Percentiles rank a stretch among this genome's conserved stretches.
Conservation (phyloP, 106 monocot species). For the Agapanthus africanus region DNA sequence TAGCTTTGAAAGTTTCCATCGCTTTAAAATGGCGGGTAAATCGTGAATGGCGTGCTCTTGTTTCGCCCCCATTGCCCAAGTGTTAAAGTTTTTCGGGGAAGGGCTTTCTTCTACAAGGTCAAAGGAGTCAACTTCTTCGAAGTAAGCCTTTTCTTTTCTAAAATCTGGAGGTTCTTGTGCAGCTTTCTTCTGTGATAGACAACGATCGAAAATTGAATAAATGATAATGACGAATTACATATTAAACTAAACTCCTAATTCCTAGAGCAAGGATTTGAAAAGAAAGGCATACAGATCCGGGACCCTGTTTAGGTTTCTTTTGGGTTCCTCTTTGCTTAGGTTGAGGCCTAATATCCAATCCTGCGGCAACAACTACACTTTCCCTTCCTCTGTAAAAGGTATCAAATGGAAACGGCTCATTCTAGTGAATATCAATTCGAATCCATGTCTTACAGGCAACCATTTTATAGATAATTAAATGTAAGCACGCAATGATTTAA, state of each 20-base stretch:
- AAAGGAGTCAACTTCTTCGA: slow-evolving; percentile 79
- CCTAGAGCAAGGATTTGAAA: neutral
- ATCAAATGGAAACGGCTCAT: neutral
- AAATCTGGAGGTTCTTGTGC: slow-evolving; percentile 42
- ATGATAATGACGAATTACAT: neutral
- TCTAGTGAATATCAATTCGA: neutral
- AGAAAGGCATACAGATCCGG: slow-evolving; percentile 20
- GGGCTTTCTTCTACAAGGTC: slow-evolving; percentile 86
- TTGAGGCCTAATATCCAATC: slow-evolving; percentile 28
- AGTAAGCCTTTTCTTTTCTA: slow-evolving; percentile 69
- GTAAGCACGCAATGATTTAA: neutral
- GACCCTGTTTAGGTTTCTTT: slow-evolving; percentile 39
- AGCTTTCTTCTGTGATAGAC: slow-evolving; percentile 46
- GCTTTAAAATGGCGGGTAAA: slow-evolving; percentile 62
- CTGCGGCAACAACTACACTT: slow-evolving; percentile 52
- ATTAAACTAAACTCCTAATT: neutral
- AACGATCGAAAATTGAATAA: neutral
- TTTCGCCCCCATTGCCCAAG: slow-evolving; percentile 46
- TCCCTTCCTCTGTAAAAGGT: slow-evolving; percentile 61
- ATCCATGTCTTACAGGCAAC: neutral
- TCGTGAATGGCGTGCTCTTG: slow-evolving; percentile 37
- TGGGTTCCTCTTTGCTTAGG: slow-evolving; percentile 33
- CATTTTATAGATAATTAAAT: neutral
- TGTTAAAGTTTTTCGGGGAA: slow-evolving; percentile 50
- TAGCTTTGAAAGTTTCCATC: slow-evolving; percentile 69